phyloP scores from a whole-genome alignment of 345 rosid species.

The Pistacia atlantica region DNA sequence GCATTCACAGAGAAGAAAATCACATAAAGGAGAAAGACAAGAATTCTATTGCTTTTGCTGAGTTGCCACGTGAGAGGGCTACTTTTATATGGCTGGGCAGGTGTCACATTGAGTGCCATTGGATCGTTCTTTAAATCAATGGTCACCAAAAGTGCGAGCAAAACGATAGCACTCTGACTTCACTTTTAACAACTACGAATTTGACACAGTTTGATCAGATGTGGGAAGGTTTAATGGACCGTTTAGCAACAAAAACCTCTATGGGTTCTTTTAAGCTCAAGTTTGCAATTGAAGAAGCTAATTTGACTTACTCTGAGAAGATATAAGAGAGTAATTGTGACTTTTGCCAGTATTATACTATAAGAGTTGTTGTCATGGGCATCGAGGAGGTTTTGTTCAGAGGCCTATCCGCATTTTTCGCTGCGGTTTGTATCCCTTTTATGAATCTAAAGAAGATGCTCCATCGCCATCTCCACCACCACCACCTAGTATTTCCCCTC shows the following conservation, averaged over 20 bases:
- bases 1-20: too few relatives aligned
- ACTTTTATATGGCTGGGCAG: too few relatives aligned
- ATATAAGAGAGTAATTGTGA: constrained; percentile 19
- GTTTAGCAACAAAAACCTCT: constrained; percentile 15
- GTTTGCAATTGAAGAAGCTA: constrained; percentile 23
- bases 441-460: too few relatives aligned
- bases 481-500: constrained; percentile 6
- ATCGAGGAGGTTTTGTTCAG: neutral
- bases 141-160: too few relatives aligned
- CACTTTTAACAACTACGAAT: neutral
- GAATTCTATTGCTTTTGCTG: too few relatives aligned
- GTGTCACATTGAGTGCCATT: too few relatives aligned
- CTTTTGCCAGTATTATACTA: constrained; percentile 4
- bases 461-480: constrained; percentile 13
- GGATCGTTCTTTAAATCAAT: too few relatives aligned
- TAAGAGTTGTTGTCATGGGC: constrained; percentile 6
- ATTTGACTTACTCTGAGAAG: neutral
- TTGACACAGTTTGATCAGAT: constrained; percentile 12
- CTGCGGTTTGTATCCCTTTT: neutral
- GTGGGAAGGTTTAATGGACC: constrained; percentile 19
- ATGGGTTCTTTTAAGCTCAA: constrained; percentile 24
- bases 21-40: too few relatives aligned
- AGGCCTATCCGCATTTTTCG: neutral
- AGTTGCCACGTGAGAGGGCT: too few relatives aligned
- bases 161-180: too few relatives aligned